Percentiles rank a stretch among this genome's conserved stretches.
These are phyloP conservation scores for Lavandula angustifolia DNA, from an alignment of 257 asterid genomes.

Conservation along the genomic window DNA sequence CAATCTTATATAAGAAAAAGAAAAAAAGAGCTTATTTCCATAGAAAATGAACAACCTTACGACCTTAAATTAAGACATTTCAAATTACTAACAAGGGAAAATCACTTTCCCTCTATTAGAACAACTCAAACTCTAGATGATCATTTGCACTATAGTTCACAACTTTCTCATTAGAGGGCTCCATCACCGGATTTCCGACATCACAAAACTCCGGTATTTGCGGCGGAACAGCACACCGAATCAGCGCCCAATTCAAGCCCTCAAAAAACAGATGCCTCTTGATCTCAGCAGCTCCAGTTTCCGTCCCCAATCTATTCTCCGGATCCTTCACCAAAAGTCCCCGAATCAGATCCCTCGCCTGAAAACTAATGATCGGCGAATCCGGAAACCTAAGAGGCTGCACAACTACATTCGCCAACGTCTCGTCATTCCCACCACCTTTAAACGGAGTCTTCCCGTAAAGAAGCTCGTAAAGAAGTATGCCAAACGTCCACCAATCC, in stretches of 20 bases:
- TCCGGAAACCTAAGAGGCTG: conserved; percentile 59
- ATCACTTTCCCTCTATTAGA: conserved; percentile 19
- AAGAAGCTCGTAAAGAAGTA: conserved; percentile 67
- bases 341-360: conserved; percentile 68
- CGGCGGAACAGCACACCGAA: conserved; percentile 68
- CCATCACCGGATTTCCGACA: conserved; percentile 31
- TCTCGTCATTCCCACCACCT: conserved; percentile 64
- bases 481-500: conserved; percentile 82
- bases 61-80: neutral
- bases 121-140: conserved; percentile 45
- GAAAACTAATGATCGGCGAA: conserved; percentile 64
- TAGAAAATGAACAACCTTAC: neutral
- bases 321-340: conserved; percentile 65
- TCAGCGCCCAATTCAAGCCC: conserved; percentile 69
- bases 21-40: too few relatives aligned
- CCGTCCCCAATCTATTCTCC: conserved; percentile 56
- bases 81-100: neutral
- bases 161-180: conserved; percentile 32
- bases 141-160: conserved; percentile 28
- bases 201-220: conserved; percentile 52
- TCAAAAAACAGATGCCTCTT: conserved; percentile 69
- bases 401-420: conserved; percentile 54
- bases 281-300: conserved; percentile 75
- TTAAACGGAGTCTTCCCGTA: conserved; percentile 71
- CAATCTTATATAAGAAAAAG: too few relatives aligned